Conservation (phyloP, 2,329 filamentous ascomycete species). For the Venturia effusa region DNA sequence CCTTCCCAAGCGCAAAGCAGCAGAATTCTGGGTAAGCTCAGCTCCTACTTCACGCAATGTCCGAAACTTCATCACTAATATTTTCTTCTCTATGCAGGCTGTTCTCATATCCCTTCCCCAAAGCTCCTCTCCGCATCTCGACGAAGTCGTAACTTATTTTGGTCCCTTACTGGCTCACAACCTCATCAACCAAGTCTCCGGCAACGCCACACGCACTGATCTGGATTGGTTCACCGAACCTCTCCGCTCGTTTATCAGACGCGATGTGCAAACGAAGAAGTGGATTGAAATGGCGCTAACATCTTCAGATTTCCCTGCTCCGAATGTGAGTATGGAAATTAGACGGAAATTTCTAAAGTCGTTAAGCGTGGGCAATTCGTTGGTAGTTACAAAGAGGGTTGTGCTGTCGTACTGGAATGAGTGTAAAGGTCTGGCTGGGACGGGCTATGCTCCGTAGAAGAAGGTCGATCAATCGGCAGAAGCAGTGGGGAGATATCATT, state of each 20-base stretch:
- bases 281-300: slow-evolving; percentile 33
- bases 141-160: slow-evolving; percentile 44
- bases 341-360: background rate
- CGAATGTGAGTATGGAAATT: background rate
- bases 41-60: background rate
- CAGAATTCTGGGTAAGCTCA: slow-evolving; percentile 60
- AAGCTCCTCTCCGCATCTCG: slow-evolving; percentile 19
- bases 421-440: background rate
- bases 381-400: background rate
- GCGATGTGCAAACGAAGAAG: slow-evolving; percentile 43
- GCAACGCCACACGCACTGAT: slow-evolving; percentile 59
- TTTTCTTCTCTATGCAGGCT: background rate
- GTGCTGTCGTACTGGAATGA: background rate
- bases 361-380: background rate
- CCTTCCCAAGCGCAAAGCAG: slow-evolving; percentile 62
- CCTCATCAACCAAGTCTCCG: slow-evolving; percentile 55
- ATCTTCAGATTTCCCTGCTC: background rate
- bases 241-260: slow-evolving; percentile 16
- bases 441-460: background rate
- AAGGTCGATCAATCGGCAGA: background rate
- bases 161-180: slow-evolving; percentile 50
- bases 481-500: too few relatives aligned
- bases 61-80: background rate
- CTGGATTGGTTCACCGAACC: slow-evolving; percentile 47
- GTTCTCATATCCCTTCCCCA: slow-evolving; percentile 2